phyloP scores from a whole-genome alignment of 2,329 filamentous ascomycete genomes.

The Helotiales sp. region DNA sequence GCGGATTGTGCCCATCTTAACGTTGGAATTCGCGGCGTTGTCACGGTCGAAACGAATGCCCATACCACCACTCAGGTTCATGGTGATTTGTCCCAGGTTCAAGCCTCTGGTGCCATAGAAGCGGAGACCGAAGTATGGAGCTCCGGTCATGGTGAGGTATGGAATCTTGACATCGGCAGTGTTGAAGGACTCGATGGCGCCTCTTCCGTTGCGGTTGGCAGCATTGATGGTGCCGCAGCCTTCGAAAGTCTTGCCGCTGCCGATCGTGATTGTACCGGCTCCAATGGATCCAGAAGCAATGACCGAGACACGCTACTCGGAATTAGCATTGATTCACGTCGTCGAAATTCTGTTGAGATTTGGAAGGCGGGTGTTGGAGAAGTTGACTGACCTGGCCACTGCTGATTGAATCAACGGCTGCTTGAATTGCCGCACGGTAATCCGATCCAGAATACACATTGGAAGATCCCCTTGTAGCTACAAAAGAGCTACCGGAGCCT shows the following conservation, averaged over 20 bases:
- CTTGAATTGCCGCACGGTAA: slow-evolving; percentile 8
- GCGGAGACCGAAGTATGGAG: slow-evolving; percentile 1
- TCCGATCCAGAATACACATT: slow-evolving; percentile 5
- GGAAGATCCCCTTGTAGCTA: neutral
- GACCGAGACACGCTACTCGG: slow-evolving; percentile 1
- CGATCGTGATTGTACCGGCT: neutral
- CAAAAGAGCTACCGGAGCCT: slow-evolving; percentile 3
- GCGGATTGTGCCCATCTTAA: neutral
- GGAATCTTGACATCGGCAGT: slow-evolving; percentile 9
- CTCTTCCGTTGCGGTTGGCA: neutral
- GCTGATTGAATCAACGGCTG: neutral
- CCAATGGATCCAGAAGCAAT: slow-evolving; percentile 14
- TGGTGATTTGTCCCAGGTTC: slow-evolving; percentile 9
- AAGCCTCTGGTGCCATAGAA: slow-evolving; percentile 10
- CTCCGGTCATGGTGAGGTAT: slow-evolving; percentile 11
- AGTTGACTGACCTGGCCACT: neutral
- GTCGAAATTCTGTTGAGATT: too few relatives aligned
- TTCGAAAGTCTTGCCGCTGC: slow-evolving; percentile 14
- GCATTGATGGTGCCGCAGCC: slow-evolving; percentile 16
- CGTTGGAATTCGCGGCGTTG: slow-evolving; percentile 8
- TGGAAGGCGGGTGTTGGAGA: neutral
- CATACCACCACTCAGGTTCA: slow-evolving; percentile 7
- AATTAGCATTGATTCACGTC: neutral
- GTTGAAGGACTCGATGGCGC: slow-evolving; percentile 11
- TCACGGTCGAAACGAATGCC: slow-evolving; percentile 17